These are phyloP conservation scores for Hericium rajendrae DNA, from an alignment of 768 basidiomycete genomes.

Conservation along the genomic window DNA sequence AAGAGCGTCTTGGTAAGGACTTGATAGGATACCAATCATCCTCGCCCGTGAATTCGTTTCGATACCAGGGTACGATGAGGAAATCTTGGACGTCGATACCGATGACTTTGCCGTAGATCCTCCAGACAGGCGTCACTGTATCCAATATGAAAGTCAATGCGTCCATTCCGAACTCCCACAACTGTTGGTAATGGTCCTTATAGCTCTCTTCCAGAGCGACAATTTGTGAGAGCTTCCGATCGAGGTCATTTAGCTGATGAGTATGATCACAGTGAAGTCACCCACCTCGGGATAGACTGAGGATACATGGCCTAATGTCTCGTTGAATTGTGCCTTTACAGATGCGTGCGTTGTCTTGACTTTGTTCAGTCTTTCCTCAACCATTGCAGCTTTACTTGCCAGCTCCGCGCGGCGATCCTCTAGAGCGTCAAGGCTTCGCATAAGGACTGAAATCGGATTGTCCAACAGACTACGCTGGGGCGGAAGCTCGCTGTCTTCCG, in stretches of 20 bases:
- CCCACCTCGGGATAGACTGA: slow-evolving; percentile 69
- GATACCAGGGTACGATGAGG: slow-evolving; percentile 72
- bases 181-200: slow-evolving; percentile 67
- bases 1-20: slow-evolving; percentile 49
- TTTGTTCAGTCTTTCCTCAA: slow-evolving; percentile 35
- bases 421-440: slow-evolving; percentile 39
- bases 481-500: background rate
- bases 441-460: slow-evolving; percentile 38
- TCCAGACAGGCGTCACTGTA: slow-evolving; percentile 72
- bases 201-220: slow-evolving; percentile 70
- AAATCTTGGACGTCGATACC: slow-evolving; percentile 74
- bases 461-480: slow-evolving; percentile 40
- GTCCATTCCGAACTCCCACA: slow-evolving; percentile 78
- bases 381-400: slow-evolving; percentile 35
- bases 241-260: slow-evolving; percentile 1
- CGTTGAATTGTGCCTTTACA: slow-evolving; percentile 60
- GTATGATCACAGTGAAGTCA: background rate
- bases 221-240: slow-evolving; percentile 53
- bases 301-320: slow-evolving; percentile 58
- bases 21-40: slow-evolving; percentile 53
- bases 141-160: slow-evolving; percentile 67
- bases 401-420: slow-evolving; percentile 39
- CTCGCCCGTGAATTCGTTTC: slow-evolving; percentile 79
- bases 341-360: slow-evolving; percentile 46
- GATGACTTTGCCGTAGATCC: slow-evolving; percentile 74